These are phyloP conservation scores for Bertia moriformis DNA, from an alignment of 2,329 filamentous ascomycete genomes.

Conservation along the genomic window DNA sequence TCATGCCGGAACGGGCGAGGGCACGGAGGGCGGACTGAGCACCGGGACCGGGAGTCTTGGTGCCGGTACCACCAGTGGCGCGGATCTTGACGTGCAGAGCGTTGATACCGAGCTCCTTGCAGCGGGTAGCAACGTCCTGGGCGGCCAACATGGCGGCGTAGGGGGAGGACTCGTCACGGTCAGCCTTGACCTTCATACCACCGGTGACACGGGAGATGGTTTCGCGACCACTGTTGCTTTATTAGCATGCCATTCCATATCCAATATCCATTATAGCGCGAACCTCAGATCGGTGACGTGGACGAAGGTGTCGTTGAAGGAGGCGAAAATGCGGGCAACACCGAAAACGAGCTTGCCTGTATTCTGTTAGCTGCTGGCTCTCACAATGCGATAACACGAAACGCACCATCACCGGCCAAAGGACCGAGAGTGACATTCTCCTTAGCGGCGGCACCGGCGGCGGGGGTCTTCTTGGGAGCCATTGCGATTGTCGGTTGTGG, in stretches of 20 bases:
- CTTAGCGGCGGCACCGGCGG: background rate
- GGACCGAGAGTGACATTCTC: slow-evolving; percentile 1
- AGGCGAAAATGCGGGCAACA: slow-evolving; percentile 95
- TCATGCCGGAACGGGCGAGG: slow-evolving; percentile 97
- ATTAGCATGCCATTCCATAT: background rate
- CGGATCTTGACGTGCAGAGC: slow-evolving; percentile 99
- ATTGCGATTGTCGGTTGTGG: background rate
- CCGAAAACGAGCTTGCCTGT: slow-evolving; percentile 92
- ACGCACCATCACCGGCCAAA: slow-evolving; percentile 1
- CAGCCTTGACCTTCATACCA: slow-evolving; percentile 99
- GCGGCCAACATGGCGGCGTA: slow-evolving; percentile 99
- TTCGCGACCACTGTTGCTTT: slow-evolving; percentile 70
- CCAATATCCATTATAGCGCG: slow-evolving; percentile 19
- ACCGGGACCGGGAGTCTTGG: slow-evolving; percentile 98
- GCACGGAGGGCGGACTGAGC: slow-evolving; percentile 98
- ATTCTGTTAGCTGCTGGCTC: slow-evolving; percentile 4
- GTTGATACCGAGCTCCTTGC: slow-evolving; percentile 61
- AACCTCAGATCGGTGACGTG: slow-evolving; percentile 98
- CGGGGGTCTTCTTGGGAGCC: slow-evolving; percentile 1
- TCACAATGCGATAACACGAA: background rate
- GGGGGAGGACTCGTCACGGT: slow-evolving; percentile 98
- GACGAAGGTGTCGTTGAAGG: slow-evolving; percentile 87
- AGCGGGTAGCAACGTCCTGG: slow-evolving; percentile 86
- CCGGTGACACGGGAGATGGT: slow-evolving; percentile 99
- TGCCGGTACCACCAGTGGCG: slow-evolving; percentile 97